Base-by-base conservation (phyloP, 495 filamentous ascomycete genomes). In the Friedmanniomyces simplex region DNA sequence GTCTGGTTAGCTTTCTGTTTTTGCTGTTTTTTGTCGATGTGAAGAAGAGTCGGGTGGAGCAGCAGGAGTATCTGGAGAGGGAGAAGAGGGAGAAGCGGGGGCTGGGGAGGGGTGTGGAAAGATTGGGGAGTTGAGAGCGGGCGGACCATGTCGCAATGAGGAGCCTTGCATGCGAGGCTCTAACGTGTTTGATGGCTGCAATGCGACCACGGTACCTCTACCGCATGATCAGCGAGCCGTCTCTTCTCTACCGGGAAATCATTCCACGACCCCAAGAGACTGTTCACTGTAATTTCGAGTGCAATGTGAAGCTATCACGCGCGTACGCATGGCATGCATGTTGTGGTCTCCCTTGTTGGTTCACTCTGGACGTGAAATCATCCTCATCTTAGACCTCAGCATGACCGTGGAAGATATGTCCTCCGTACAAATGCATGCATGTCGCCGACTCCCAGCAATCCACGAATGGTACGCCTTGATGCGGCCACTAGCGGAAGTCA, bases 31-130 rank as follows among this genome's bases (percentile, higher is more conserved):
- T 77, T 42, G 69, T 84, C 41, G 81, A 83, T 70, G 55, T 83
- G 51, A 75, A 76, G 58, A 80, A 79, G 73, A 83, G 80, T 65
- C 72, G 76, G 43, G 59, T 64, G 42, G 81, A 84, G 68, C 81
- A 83, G 63, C 75, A 75, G 57, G 61, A 46, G 34, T 82, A 79
- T 60, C 58, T 80, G 66, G 66, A 69, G 39, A 43, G 39, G 39
- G 39, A 43, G 39, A 43, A 3, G 14, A 6, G 4, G 39, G 14
- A 16, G 39, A 10, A 4, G 3, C 4, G 28, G 39, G 39, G 5
- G 13, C 4, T 6, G 39, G 13, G 18, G 13, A 43, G 13, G 13
- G 39, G 18, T 2, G 18, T 43, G 39, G 4, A 5, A 43, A 10
- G 28, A 10, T 3, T 43, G 18, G 13, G 5, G 39, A 6, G 39